Percentiles rank a stretch among this genome's conserved stretches.
Evolutionary conservation across 805 yeast species (phyloP).

Genomic region (Kuraishia hungarica): DNA sequence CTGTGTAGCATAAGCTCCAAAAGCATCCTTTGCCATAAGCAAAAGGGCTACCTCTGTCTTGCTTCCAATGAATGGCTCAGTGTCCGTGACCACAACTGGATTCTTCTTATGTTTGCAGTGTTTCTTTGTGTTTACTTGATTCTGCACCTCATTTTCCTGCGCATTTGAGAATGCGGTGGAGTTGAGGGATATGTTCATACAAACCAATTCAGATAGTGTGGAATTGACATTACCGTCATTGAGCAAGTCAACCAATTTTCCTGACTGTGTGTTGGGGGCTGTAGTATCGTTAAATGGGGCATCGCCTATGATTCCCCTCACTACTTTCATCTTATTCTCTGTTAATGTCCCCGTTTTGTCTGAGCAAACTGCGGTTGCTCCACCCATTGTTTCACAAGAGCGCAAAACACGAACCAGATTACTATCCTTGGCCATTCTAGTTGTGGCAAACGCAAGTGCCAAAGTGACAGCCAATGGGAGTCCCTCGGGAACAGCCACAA

Average conservation of each 20-base stretch:
- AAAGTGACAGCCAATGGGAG: constrained; percentile 94
- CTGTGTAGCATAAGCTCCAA: constrained; percentile 34
- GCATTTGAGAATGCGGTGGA: constrained; percentile 85
- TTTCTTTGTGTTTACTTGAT: background rate
- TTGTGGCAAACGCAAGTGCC: constrained; percentile 95
- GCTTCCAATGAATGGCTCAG: constrained; percentile 76
- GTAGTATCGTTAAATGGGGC: constrained; percentile 43
- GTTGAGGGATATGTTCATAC: constrained; percentile 63
- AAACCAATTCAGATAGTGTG: constrained; percentile 19
- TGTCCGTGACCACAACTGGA: constrained; percentile 5
- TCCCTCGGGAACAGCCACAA: constrained; percentile 99
- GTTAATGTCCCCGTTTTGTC: constrained; percentile 98
- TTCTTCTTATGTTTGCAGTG: background rate
- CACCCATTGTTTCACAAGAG: constrained; percentile 98
- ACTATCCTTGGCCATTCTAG: constrained; percentile 95
- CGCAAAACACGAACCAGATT: constrained; percentile 89
- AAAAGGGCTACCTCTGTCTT: constrained; percentile 92
- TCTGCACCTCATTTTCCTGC: constrained; percentile 11
- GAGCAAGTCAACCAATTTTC: constrained; percentile 13
- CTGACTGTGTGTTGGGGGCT: constrained; percentile 3
- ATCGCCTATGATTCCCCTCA: constrained; percentile 61
- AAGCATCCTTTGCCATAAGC: constrained; percentile 49
- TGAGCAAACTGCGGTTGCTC: constrained; percentile 94
- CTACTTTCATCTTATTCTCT: constrained; percentile 88
- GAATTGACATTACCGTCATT: constrained; percentile 2